Conservation (phyloP, 1,284 basidiomycete genomes). For the Chondrostereum purpureum region DNA sequence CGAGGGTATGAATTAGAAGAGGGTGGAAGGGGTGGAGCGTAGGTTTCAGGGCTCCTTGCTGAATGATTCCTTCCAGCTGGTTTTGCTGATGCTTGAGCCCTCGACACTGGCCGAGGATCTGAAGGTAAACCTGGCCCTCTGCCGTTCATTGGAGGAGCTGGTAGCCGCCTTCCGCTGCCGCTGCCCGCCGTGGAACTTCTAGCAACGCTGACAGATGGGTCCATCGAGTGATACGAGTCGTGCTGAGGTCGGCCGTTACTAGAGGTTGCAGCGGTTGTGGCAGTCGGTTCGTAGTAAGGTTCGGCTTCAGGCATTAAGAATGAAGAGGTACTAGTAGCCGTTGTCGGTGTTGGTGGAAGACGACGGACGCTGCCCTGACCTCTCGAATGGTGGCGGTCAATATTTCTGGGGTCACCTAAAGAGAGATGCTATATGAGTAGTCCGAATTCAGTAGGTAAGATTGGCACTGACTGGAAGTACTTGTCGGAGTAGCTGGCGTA, state of each 20-base stretch:
- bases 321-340: constrained; percentile 13
- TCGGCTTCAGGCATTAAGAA: constrained; percentile 11
- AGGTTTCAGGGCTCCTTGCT: not conserved
- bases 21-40: not conserved
- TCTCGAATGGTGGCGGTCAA: too few relatives aligned
- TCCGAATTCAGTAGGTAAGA: too few relatives aligned
- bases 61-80: too few relatives aligned
- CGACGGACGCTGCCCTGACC: constrained; percentile 22
- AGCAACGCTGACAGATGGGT: constrained; percentile 10
- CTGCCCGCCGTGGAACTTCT: not conserved
- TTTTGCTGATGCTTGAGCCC: too few relatives aligned
- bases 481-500: constrained; percentile 1
- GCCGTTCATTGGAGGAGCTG: not conserved
- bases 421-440: too few relatives aligned
- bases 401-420: too few relatives aligned
- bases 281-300: constrained; percentile 8
- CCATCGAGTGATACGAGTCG: constrained; percentile 3
- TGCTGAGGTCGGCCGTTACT: not conserved
- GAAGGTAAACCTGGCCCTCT: not conserved
- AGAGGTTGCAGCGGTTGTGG: constrained; percentile 1
- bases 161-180: not conserved
- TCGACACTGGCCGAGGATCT: not conserved
- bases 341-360: constrained; percentile 36
- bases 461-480: too few relatives aligned
- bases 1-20: not conserved